phyloP scores from a whole-genome alignment of 192 early-diverging fungal species.

The Pilobolus umbonatus region DNA sequence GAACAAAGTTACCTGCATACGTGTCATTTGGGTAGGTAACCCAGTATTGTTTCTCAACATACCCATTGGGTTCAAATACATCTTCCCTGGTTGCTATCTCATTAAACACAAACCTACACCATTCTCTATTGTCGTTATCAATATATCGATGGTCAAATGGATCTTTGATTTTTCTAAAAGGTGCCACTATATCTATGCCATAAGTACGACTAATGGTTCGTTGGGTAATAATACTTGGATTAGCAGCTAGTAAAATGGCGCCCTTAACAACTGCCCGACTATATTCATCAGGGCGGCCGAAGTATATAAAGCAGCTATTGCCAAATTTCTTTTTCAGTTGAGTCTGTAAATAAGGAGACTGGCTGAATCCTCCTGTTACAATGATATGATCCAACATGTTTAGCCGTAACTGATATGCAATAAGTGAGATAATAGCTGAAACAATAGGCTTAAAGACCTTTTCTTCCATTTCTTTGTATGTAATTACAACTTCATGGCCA shows the following conservation, averaged over 20 bases:
- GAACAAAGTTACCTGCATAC: not conserved
- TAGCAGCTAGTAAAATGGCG: constrained; percentile 39
- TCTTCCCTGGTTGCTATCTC: not conserved
- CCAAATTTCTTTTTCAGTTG: constrained; percentile 34
- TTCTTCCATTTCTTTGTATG: not conserved
- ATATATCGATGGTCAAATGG: not conserved
- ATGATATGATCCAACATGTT: constrained; percentile 33
- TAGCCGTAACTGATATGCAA: constrained; percentile 42
- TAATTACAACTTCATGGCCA: not conserved
- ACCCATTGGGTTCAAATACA: not conserved
- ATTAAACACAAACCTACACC: not conserved
- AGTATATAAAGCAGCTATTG: not conserved
- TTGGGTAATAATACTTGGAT: constrained; percentile 22
- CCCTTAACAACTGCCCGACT: constrained; percentile 47
- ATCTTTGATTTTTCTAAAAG: not conserved
- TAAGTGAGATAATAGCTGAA: constrained; percentile 37
- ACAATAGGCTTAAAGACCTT: constrained; percentile 6
- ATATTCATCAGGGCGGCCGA: constrained; percentile 35
- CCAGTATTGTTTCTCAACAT: not conserved
- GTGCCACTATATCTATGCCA: not conserved
- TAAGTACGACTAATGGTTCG: constrained; percentile 3
- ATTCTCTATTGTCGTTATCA: not conserved
- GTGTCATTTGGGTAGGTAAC: constrained; percentile 3
- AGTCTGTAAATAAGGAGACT: constrained; percentile 45
- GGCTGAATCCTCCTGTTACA: constrained; percentile 48